These are phyloP conservation scores for Moringa oleifera DNA, from an alignment of 345 rosid genomes.

Conservation along the genomic window DNA sequence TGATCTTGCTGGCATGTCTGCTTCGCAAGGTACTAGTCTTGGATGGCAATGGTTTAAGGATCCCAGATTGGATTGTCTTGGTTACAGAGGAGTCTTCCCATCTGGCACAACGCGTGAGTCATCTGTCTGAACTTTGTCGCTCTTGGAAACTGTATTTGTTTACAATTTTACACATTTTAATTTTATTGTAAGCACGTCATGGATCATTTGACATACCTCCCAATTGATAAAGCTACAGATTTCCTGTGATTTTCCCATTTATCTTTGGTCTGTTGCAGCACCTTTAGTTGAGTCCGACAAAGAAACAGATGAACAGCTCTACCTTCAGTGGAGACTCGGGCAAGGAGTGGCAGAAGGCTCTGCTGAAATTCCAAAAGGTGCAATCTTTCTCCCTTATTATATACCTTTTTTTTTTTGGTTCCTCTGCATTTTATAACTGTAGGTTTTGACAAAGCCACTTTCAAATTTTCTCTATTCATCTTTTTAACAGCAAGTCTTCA, in stretches of 20 bases:
- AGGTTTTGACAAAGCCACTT: not conserved
- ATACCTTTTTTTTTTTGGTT: not conserved
- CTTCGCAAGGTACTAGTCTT: conserved; percentile 46
- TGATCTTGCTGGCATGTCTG: conserved; percentile 47
- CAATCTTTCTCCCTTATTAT: not conserved
- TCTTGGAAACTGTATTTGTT: not conserved
- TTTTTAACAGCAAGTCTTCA: not conserved
- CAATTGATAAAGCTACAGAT: conserved; percentile 7
- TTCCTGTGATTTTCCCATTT: not conserved
- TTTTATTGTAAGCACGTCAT: not conserved
- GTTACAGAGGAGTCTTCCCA: conserved; percentile 72
- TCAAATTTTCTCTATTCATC: not conserved
- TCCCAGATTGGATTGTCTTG: conserved; percentile 80
- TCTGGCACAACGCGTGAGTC: conserved; percentile 52
- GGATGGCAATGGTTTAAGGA: conserved; percentile 92
- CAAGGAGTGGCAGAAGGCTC: conserved; percentile 93
- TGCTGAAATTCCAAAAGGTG: conserved; percentile 81
- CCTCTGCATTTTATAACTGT: not conserved
- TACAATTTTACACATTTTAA: not conserved
- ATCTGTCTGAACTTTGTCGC: conserved; percentile 1
- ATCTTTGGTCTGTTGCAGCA: conserved; percentile 41
- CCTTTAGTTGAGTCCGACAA: conserved; percentile 76
- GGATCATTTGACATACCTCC: not conserved
- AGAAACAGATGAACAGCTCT: conserved; percentile 71
- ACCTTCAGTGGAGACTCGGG: conserved; percentile 67